Percentiles rank a stretch among this genome's conserved stretches.
Conservation (phyloP, 768 basidiomycete genomes). For the Leccinum imitatum region DNA sequence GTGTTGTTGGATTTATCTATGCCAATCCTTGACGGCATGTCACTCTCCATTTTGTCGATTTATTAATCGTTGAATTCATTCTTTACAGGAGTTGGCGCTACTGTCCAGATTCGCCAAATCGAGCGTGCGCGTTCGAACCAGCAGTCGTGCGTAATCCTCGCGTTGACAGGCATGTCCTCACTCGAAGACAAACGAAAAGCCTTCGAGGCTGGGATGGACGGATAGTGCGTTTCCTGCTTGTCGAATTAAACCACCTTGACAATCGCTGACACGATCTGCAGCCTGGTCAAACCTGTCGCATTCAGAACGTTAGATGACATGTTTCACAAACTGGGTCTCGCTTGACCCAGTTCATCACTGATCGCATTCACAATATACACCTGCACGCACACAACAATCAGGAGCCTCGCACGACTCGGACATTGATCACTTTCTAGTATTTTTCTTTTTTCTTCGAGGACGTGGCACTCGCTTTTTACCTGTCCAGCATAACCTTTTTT, state of each 20-base stretch:
- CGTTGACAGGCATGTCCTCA: slow-evolving; percentile 92
- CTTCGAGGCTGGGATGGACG: slow-evolving; percentile 91
- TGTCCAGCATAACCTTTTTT: slow-evolving; percentile 3
- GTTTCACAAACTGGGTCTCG: slow-evolving; percentile 68
- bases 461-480: slow-evolving; percentile 1
- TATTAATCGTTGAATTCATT: not conserved
- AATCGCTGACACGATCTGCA: slow-evolving; percentile 29
- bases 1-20: slow-evolving; percentile 89
- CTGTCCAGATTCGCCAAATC: slow-evolving; percentile 75
- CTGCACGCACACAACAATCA: not conserved
- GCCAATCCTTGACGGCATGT: slow-evolving; percentile 85
- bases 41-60: not conserved
- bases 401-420: slow-evolving; percentile 8
- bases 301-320: slow-evolving; percentile 86
- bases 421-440: slow-evolving; percentile 12
- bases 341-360: slow-evolving; percentile 27
- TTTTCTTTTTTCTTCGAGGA: not conserved
- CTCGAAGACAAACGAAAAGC: slow-evolving; percentile 89
- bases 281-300: slow-evolving; percentile 94
- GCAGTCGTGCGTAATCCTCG: slow-evolving; percentile 64
- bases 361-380: slow-evolving; percentile 15
- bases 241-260: not conserved
- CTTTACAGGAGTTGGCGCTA: slow-evolving; percentile 72
- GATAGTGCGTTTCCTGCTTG: slow-evolving; percentile 68
- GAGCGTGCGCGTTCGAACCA: slow-evolving; percentile 46